Evolutionary conservation across 31 red algal genomes (phyloP), one percentile per base, ranked within the genome.

Genomic region (Asparagopsis taxiformis): DNA sequence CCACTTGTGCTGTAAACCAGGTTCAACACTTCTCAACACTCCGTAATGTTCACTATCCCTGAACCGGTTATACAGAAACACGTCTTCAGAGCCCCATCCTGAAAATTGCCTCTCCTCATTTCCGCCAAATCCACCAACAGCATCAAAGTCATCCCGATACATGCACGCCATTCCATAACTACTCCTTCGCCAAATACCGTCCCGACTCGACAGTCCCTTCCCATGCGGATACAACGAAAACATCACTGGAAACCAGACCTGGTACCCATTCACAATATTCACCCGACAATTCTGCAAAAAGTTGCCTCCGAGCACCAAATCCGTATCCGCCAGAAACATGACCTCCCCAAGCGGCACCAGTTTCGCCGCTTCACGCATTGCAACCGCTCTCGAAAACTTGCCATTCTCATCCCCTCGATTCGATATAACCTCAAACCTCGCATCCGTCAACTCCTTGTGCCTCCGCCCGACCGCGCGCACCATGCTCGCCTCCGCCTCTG

Each of bases 31-130:
- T 36, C 79, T 23, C 11, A 77, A 31, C 20, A 91, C 88, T 15
- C 62, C 70, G 11, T 71, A 71, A 23, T 58, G 23, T 31, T 44
- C 13, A 55, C 64, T 57, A 34, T 84, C 77, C 6, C 78, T 49
- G 21, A 91, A 91, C 16, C 52, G 59, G 54, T 84, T 82, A 57
- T 91, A 91, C 64, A 91, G 46, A 33, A 79, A 62, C 31, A 91
- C 88, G 72, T 91, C 88, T 65, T 91, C 88, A 11, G 70, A 69
- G 35, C 88, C 79, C 88, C 88, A 91, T 0, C 88, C 88, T n/a
- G 50, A 53, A 70, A 78, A 84, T 3, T 32, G 38, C 17, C 39
- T 60, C 67, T 91, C 78, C 69, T 77, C 88, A 55, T 84, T 65
- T 0, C 75, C 70, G 23, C 79, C 72, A 65, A 91, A 91, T 8